Base-by-base conservation (phyloP, 2,329 filamentous ascomycete species). In the Fusarium sp. region DNA sequence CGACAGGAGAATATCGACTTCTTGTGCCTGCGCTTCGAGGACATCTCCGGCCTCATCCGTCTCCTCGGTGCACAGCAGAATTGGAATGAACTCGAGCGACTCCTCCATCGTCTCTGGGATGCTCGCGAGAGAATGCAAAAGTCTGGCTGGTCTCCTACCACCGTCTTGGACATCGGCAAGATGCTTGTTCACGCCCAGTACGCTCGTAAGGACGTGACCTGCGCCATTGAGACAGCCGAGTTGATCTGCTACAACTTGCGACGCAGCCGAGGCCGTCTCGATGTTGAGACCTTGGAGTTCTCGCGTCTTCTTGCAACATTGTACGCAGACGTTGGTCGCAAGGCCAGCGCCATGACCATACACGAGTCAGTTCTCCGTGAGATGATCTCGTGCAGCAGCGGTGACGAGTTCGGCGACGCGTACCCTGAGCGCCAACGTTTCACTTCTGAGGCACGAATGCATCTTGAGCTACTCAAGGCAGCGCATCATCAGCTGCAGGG, bases 51-150 rank as follows among this genome's bases (percentile, higher is more conserved):
- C 10, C 75, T 85, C 3, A 77, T 84, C 27, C 78, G 78, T 11
- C 75, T 86, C 5, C 77, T 86, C 3, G 83, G 83, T 29, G 79
- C 81, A 23, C 82, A 85, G 58, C 71, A 77, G 56, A 82, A 84
- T 69, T 83, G 79, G 59, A 72, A 74, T 20, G 81, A 83, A 48
- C 78, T 84, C 13, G 82, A 84, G 66, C 69, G 6, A 4, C 55
- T 75, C 0, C 69, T 75, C 8, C 45, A 51, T 8, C 67, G 62
- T 14, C 64, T 75, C 23, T 75, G 73, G 73, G 23, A 43, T 8
- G 48, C 60, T 6, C 67, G 72, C 6, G 73, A 75, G 43, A 57
- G 50, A 11, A 43, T 73, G 21, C 64, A 72, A 31, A 64, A 42
- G 27, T 43, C 52, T 17, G 65, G 72, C 15, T 74, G 71, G 71